Conservation (phyloP, 2,329 filamentous ascomycete genomes). For the Rhynchosporium secalis region DNA sequence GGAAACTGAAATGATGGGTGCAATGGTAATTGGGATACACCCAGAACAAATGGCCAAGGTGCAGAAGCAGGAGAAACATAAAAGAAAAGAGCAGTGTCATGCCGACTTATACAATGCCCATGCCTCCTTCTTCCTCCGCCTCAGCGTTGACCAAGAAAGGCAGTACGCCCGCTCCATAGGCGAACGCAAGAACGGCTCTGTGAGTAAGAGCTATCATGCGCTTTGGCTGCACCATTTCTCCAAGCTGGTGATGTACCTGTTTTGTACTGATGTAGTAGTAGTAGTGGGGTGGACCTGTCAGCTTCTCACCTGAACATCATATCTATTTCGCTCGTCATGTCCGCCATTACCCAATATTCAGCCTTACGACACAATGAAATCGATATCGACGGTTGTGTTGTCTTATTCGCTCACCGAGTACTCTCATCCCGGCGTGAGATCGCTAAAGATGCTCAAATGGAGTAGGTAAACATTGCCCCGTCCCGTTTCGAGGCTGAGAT, state of each 20-base stretch:
- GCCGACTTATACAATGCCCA: conserved; percentile 5
- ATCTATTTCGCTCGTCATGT: neutral
- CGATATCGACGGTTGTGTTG: neutral
- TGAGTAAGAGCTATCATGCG: neutral
- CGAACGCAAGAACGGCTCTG: neutral
- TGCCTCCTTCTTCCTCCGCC: neutral
- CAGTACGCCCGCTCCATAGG: conserved; percentile 9
- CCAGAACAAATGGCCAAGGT: neutral
- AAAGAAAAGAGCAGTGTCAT: neutral
- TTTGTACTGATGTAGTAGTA: neutral
- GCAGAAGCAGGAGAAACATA: neutral
- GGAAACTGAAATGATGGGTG: neutral
- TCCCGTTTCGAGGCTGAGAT: neutral
- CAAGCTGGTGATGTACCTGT: neutral
- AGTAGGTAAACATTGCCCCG: neutral
- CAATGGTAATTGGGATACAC: neutral
- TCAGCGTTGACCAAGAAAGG: conserved; percentile 2
- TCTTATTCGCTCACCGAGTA: conserved; percentile 15
- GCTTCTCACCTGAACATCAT: conserved; percentile 22
- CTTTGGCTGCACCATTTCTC: neutral
- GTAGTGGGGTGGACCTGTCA: conserved; percentile 7
- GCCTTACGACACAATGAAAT: conserved; percentile 1
- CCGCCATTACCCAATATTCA: neutral
- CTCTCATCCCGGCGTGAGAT: neutral
- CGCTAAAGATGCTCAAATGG: neutral